Evolutionary conservation across 2,329 filamentous ascomycete species (phyloP), one percentile per base, ranked within the genome.

Genomic region (Rachicladosporium sp.): DNA sequence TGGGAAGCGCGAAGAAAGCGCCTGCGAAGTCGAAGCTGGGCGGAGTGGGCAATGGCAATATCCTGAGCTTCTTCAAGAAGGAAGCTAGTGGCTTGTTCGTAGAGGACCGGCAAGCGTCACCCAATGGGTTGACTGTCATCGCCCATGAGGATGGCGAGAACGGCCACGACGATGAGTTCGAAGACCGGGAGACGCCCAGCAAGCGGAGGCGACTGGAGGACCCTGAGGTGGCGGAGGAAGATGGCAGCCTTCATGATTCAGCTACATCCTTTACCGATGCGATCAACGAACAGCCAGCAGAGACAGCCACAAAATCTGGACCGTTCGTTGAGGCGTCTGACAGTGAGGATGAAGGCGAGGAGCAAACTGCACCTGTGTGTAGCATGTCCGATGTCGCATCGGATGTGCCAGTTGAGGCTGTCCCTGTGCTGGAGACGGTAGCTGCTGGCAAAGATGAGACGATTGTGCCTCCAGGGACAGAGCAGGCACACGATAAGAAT

Each of bases 241-340:
- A 50, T 27, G 4, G 23, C 5, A 27, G 23, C 23, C 23, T 27
- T 27, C 23, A 27, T 27, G 23, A 27, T 8, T 27, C 23, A 27
- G 23, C 23, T 27, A 27, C 23, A 8, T 27, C 23, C 23, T 27
- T 27, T 8, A 27, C 23, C 6, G 23, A 27, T 27, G 23, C 23
- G 23, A 27, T 27, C 21, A 31, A 37, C 23, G 39, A 41, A 1
- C 31, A 37, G 9, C 23, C 23, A 27, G 23, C 7, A 27, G 23
- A 27, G 5, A 8, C 23, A 8, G 23, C 7, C 23, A 32, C 48
- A 45, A 51, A 57, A 43, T 67, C 59, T 41, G 77, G 75, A 0
- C 80, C 80, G 0, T 88, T 88, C 49, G 54, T 87, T 31, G 73
- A 82, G 42, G 80, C 86, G 44, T 85, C 81, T 1, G 74, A 78